Percentiles rank a stretch among this genome's conserved stretches.
These are phyloP conservation scores for Gastrolobium bilobum DNA, from an alignment of 306 rosid genomes.

Conservation along the genomic window DNA sequence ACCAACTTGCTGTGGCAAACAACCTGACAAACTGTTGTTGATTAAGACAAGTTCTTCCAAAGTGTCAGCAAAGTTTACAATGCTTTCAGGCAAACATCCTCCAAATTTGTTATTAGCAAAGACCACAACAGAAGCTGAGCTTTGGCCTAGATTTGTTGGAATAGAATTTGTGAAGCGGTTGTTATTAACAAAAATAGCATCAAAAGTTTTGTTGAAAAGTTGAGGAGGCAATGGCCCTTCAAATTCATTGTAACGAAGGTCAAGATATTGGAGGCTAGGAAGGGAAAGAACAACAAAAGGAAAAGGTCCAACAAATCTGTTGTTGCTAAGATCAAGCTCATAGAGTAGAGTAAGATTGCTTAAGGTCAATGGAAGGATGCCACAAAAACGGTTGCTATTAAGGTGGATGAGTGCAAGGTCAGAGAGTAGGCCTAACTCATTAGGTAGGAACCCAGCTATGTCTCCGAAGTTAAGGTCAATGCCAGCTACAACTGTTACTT, in stretches of 20 bases:
- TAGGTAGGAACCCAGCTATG: constrained; percentile 88
- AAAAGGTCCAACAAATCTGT: constrained; percentile 90
- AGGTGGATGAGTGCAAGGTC: constrained; percentile 87
- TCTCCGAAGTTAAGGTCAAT: constrained; percentile 81
- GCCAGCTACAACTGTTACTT: constrained; percentile 73
- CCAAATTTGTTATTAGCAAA: constrained; percentile 87
- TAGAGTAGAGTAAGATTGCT: constrained; percentile 70
- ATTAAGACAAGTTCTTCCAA: constrained; percentile 80
- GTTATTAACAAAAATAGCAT: constrained; percentile 80
- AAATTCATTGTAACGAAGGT: constrained; percentile 83
- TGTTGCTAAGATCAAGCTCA: constrained; percentile 89
- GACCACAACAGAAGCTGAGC: constrained; percentile 73
- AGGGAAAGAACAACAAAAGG: constrained; percentile 78
- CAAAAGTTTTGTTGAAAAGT: constrained; percentile 68
- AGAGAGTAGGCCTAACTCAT: constrained; percentile 71
- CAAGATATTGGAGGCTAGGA: constrained; percentile 66
- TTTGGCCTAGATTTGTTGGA: constrained; percentile 58
- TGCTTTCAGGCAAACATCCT: constrained; percentile 76
- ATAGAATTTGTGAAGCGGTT: constrained; percentile 72
- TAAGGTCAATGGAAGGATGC: constrained; percentile 69
- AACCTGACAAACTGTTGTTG: constrained; percentile 80
- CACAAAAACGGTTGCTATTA: constrained; percentile 88
- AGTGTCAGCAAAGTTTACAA: constrained; percentile 66
- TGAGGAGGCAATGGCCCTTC: constrained; percentile 85
- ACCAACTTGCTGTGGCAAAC: constrained; percentile 87